Percentiles rank a stretch among this genome's conserved stretches.
Evolutionary conservation across 2,329 filamentous ascomycete species (phyloP).

Genomic region (Beauveria brongniartii): DNA sequence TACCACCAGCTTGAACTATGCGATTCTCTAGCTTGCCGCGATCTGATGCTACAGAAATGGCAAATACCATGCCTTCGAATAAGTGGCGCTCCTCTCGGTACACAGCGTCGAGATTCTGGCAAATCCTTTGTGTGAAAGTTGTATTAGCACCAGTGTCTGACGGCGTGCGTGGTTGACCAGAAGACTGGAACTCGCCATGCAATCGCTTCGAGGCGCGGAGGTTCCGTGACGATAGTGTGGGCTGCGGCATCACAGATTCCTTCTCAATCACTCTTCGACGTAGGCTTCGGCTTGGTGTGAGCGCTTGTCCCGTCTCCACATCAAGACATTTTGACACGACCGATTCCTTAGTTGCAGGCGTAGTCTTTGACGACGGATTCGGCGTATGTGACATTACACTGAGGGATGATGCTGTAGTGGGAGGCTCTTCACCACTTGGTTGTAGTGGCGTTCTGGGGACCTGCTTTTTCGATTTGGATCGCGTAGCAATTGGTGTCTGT

Average conservation of each 20-base stretch:
- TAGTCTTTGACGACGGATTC: constrained; percentile 26
- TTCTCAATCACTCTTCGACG: neutral
- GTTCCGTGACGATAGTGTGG: neutral
- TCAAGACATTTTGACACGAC: constrained; percentile 16
- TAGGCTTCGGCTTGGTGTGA: constrained; percentile 14
- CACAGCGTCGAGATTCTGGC: constrained; percentile 20
- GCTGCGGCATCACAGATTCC: neutral
- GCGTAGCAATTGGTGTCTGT: neutral
- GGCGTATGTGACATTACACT: constrained; percentile 34
- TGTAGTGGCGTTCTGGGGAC: neutral
- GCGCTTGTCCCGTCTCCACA: constrained; percentile 19
- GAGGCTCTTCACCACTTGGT: neutral
- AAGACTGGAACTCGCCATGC: neutral
- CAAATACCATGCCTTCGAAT: constrained; percentile 81
- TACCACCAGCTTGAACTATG: constrained; percentile 65
- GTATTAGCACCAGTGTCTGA: neutral
- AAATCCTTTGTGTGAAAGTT: constrained; percentile 16
- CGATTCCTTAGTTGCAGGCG: constrained; percentile 28
- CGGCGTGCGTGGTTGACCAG: neutral
- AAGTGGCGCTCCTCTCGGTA: constrained; percentile 29
- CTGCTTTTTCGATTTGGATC: neutral
- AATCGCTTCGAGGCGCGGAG: constrained; percentile 1
- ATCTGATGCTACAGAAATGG: constrained; percentile 60
- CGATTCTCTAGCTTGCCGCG: constrained; percentile 43
- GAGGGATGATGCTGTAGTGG: constrained; percentile 18